These are phyloP conservation scores for Periconia sp. DNA, from an alignment of 2,329 filamentous ascomycete genomes.

Conservation along the genomic window DNA sequence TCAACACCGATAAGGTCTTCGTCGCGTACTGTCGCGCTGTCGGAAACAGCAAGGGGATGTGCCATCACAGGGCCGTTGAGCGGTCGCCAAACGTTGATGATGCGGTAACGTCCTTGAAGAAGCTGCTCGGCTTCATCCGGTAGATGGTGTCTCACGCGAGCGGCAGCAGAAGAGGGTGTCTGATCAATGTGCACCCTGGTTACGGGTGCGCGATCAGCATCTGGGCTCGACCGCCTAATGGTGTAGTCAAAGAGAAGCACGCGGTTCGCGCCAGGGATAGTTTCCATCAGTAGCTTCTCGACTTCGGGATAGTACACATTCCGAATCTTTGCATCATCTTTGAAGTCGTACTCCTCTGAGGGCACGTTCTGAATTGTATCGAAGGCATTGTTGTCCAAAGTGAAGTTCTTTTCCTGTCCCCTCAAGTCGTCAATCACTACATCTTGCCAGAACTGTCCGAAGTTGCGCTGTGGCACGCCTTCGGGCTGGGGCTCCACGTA, in stretches of 20 bases:
- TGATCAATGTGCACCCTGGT: constrained; percentile 83
- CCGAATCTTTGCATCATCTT: constrained; percentile 72
- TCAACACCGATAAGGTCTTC: constrained; percentile 74
- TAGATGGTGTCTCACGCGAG: constrained; percentile 72
- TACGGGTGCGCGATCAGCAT: constrained; percentile 71
- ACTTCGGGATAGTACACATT: constrained; percentile 84
- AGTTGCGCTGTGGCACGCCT: constrained; percentile 71
- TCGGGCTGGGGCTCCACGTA: constrained; percentile 69
- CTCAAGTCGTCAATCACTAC: constrained; percentile 76
- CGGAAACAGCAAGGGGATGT: constrained; percentile 64
- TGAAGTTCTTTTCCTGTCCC: constrained; percentile 69
- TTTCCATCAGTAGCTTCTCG: constrained; percentile 70
- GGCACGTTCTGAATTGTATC: constrained; percentile 65
- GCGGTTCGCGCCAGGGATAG: constrained; percentile 69
- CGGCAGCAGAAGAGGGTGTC: constrained; percentile 68
- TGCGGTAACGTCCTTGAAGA: constrained; percentile 73
- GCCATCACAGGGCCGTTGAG: constrained; percentile 64
- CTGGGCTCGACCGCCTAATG: constrained; percentile 69
- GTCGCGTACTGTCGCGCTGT: constrained; percentile 61
- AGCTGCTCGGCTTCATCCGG: constrained; percentile 70
- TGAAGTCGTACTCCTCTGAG: constrained; percentile 64
- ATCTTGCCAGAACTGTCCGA: constrained; percentile 53
- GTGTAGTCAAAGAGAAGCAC: constrained; percentile 89
- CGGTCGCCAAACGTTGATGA: constrained; percentile 85
- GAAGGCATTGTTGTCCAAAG: constrained; percentile 78